Evolutionary conservation across 2,329 filamentous ascomycete species (phyloP).

Genomic region (Penicillium sp.): DNA sequence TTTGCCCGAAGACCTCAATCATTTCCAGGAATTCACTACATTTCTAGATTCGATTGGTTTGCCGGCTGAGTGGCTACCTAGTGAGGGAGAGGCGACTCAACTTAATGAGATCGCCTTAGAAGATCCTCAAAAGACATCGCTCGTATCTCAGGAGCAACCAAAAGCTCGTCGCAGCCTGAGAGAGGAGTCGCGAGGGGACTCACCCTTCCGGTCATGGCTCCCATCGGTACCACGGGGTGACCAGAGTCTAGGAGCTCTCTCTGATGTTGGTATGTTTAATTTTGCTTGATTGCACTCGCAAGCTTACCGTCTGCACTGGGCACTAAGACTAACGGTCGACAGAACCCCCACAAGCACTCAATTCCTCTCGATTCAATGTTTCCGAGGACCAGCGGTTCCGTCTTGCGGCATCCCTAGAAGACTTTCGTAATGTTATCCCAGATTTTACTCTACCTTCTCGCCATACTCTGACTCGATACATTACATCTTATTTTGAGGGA

Average conservation of each 20-base stretch:
- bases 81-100: slow-evolving; percentile 25
- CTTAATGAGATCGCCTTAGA: slow-evolving; percentile 24
- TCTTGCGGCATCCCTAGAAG: slow-evolving; percentile 31
- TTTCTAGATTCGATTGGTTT: slow-evolving; percentile 37
- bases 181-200: slow-evolving; percentile 30
- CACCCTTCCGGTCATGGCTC: slow-evolving; percentile 35
- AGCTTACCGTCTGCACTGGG: background rate
- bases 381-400: slow-evolving; percentile 31
- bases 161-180: slow-evolving; percentile 18
- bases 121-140: slow-evolving; percentile 22
- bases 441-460: slow-evolving; percentile 66
- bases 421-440: slow-evolving; percentile 32
- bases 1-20: slow-evolving; percentile 33
- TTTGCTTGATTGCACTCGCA: background rate
- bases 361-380: slow-evolving; percentile 25
- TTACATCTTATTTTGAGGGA: slow-evolving; percentile 68
- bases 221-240: slow-evolving; percentile 33
- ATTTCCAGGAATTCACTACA: slow-evolving; percentile 38
- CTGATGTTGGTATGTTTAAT: slow-evolving; percentile 28
- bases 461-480: slow-evolving; percentile 65
- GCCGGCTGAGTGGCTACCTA: slow-evolving; percentile 34
- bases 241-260: slow-evolving; percentile 32
- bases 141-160: slow-evolving; percentile 21
- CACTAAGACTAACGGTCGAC: background rate
- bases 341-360: slow-evolving; percentile 30